Evolutionary conservation across 2,329 filamentous ascomycete genomes (phyloP), one percentile per base, ranked within the genome.

Genomic region (Microdochium nivale): DNA sequence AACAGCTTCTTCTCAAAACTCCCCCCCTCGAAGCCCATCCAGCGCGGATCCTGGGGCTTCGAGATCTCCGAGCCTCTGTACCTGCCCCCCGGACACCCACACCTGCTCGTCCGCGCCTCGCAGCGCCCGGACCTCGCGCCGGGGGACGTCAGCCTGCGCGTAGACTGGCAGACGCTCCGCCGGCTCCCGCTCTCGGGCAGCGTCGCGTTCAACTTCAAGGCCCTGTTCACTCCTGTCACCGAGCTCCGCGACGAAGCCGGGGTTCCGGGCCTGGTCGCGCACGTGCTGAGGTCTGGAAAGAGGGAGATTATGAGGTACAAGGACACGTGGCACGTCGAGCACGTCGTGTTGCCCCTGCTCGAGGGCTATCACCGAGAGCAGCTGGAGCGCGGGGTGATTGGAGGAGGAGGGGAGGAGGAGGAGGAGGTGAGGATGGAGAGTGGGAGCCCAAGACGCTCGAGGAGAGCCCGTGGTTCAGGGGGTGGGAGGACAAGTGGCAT

Each of bases 161-260:
- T 94, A 1, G 90, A 95, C 65, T 95, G 89, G 88, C 90, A 95
- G 67, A 95, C 90, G 0, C 71, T 95, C 3, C 81, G 90, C 1
- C 80, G 90, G 2, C 70, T 95, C 0, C 89, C 90, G 0, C 72
- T 95, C 0, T 90, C 86, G 0, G 88, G 80, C 0, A 85, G 79
- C 0, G 73, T 95, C 1, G 79, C 90, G 0, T 95, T 95, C 72
- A 95, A 94, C 66, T 95, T 92, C 78, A 95, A 92, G 63, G 88
- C 86, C 0, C 67, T 94, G 0, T 95, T 95, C 67, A 94, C 88
- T 0, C 86, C 87, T 0, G 65, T 95, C 0, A 64, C 75, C 0
- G 81, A 86, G 56, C 83, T 95, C 52, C 72, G 79, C 2, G 75
- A 86, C 52, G 90, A 95, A 65, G 80, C 87, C 0, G 86, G 82